Base-by-base conservation (phyloP, 1,139 yeast genomes). In the Geotrichum histeridarum region DNA sequence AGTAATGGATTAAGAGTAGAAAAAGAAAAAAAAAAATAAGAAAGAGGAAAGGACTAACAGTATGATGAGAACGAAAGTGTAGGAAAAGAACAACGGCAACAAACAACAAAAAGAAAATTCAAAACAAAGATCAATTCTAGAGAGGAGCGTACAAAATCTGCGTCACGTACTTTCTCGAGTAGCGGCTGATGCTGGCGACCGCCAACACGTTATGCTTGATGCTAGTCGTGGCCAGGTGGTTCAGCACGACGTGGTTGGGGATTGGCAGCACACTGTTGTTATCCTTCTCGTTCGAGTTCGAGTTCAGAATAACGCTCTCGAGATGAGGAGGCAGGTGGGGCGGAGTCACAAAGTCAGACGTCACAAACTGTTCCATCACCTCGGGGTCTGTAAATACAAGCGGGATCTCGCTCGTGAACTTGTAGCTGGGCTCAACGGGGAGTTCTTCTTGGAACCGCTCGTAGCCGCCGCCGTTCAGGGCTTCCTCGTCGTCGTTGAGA, bases 281-380 rank as follows among this genome's bases (percentile, higher is more conserved):
- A 48, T 69, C 73, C 57, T 76, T 77, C 38, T 70, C 67, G 47
- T 68, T 70, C 15, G 77, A 76, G 64, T 78, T 82, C 62, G 87
- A 84, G 71, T 89, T 89, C 59, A 90, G 75, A 54, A 89, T 82
- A 36, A 89, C 96, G 64, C 86, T 84, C 67, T 89, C 95, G 59
- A 90, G 74, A 67, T 89, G 96, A 1, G 96, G 96, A 4, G 97
- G 97, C 37, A 90, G 75, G 66, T 84, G 93, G 2, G 96, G 97
- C 1, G 97, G 96, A 4, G 86, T 82, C 48, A 83, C 96, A 75
- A 54, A 91, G 55, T 71, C 73, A 30, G 70, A 64, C 8, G 70
- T 60, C 17, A 67, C 67, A 58, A 69, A 67, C 53, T 64, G 62
- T 57, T 73, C 76, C 62, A 73, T 67, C n/a, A 68, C 73, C 50